Evolutionary conservation across 2,329 filamentous ascomycete species (phyloP).

Genomic region (Aspergillus persii): DNA sequence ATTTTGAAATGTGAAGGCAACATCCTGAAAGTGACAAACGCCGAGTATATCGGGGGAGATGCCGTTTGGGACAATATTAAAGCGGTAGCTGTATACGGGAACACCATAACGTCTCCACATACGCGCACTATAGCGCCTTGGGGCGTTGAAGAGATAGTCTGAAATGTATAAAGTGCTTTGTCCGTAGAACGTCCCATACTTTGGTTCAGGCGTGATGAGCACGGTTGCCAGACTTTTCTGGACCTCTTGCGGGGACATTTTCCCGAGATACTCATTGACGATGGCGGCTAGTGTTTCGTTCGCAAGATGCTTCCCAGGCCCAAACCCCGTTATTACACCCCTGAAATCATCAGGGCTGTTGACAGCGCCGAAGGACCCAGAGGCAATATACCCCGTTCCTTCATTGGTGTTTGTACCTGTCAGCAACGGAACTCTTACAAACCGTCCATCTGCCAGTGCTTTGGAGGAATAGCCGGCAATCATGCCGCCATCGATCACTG

Average conservation of each 20-base stretch:
- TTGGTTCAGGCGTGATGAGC: background rate
- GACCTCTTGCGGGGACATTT: background rate
- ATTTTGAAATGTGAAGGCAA: constrained; percentile 10
- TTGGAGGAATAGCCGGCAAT: background rate
- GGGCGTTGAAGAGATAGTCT: constrained; percentile 13
- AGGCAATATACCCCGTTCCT: constrained; percentile 2
- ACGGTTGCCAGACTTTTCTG: background rate
- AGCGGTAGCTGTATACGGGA: constrained; percentile 13
- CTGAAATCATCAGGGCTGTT: background rate
- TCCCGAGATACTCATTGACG: background rate
- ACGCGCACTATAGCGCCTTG: constrained; percentile 9
- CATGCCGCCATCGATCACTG: constrained; percentile 9
- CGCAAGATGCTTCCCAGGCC: background rate
- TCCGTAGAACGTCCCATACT: background rate
- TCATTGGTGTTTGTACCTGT: constrained; percentile 12
- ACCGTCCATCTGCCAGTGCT: background rate
- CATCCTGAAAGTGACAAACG: constrained; percentile 9
- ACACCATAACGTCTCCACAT: constrained; percentile 8
- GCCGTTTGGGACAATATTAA: constrained; percentile 10
- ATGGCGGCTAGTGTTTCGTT: background rate
- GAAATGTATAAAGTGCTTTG: constrained; percentile 2
- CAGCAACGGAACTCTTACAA: constrained; percentile 8
- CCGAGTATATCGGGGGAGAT: constrained; percentile 3
- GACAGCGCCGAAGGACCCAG: background rate
- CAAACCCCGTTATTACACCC: background rate